phyloP scores from a whole-genome alignment of 1,284 basidiomycete species.

The Tylopilus sp. region DNA sequence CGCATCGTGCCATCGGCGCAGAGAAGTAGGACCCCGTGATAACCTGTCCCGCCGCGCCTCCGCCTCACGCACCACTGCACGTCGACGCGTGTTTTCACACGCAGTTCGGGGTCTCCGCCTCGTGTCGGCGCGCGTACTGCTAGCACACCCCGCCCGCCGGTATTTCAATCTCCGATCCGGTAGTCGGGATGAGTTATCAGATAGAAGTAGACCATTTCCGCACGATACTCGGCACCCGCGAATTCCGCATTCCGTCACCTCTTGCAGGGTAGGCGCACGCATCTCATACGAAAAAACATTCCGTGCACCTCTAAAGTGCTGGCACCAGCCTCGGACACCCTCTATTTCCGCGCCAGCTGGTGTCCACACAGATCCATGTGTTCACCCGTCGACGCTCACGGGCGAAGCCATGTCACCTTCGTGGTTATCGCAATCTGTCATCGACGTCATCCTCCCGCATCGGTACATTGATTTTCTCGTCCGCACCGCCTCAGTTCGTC shows the following conservation, averaged over 20 bases:
- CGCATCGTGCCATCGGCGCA: neutral
- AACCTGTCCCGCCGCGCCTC: constrained; percentile 23
- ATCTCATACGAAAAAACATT: too few species aligned
- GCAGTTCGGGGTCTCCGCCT: constrained; percentile 26
- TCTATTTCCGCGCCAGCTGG: constrained; percentile 28
- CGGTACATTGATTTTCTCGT: constrained; percentile 23
- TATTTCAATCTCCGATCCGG: too few species aligned
- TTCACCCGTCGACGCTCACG: too few species aligned
- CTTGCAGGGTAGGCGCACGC: constrained; percentile 15
- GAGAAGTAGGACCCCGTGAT: constrained; percentile 12
- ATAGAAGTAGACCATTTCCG: too few species aligned
- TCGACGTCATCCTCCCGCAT: constrained; percentile 20
- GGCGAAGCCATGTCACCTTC: too few species aligned
- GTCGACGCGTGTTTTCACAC: constrained; percentile 21
- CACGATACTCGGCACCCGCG: too few species aligned
- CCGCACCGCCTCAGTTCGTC: constrained; percentile 16
- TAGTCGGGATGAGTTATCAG: too few species aligned
- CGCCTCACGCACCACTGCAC: constrained; percentile 15
- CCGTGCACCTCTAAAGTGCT: too few species aligned
- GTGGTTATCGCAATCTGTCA: constrained; percentile 12
- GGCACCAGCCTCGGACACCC: constrained; percentile 22
- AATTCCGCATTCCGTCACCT: too few species aligned
- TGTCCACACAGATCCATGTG: too few species aligned
- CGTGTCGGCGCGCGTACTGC: constrained; percentile 32
- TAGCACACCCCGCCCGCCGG: too few species aligned